Evolutionary conservation across 129 eudicot genomes (phyloP), one percentile per base, ranked within the genome.

Genomic region (Erigeron canadensis): DNA sequence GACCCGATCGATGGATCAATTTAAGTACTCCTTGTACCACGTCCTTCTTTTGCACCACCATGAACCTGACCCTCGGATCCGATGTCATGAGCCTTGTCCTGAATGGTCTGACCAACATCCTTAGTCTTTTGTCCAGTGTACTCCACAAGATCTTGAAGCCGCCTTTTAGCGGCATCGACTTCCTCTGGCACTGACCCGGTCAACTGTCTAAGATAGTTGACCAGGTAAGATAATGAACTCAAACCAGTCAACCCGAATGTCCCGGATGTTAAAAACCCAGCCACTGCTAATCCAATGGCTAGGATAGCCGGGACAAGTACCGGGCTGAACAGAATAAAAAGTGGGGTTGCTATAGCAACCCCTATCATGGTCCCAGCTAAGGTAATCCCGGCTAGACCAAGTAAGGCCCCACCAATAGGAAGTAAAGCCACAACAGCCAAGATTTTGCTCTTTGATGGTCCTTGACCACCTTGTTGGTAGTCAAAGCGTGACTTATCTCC

Each of bases 251-350:
- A 57, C 78, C 97, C 97, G 5, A 91, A 87, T 3, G 91, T 87
- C 0, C 97, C 97, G 0, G 97, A 91, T 0, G 95, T 77, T 13
- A 91, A 46, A 23, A 91, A 76, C 5, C 87, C 97, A 0, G 85
- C 69, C 1, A 91, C 89, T 0, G 95, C 91, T 2, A 88, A 73
- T 9, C 81, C 91, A 15, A 87, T 57, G 4, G 82, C 66, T 0
- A 87, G 45, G 19, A 78, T 67, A 0, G 89, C 96, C 2, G 98
- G 98, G 43, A 92, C 88, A 2, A 92, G 75, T 18, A 94, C 77
- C 2, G 97, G 97, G 91, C 98, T 94, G 81, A 85, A 94, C 60
- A 94, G 55, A 19, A 89, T 55, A 73, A 94, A 89, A 6, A 94
- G 40, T 2, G 97, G 98, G 56, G 93, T 92, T 22, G 96, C 76